Evolutionary conservation across 331 rosid genomes (phyloP).

Genomic region (Saraca asoca): DNA sequence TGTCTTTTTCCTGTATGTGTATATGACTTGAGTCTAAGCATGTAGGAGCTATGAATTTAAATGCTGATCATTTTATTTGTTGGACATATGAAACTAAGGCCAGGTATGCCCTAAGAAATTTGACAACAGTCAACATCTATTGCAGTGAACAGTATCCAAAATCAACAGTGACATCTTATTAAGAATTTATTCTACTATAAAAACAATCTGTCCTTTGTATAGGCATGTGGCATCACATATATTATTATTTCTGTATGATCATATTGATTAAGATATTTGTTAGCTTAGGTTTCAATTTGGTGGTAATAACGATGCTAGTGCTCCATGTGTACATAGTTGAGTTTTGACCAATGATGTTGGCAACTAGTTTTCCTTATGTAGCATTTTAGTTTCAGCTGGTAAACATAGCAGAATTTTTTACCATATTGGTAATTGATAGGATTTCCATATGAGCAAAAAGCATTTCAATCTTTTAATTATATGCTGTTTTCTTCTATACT

Average conservation of each 20-base stretch:
- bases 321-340: neutral
- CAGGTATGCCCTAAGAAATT: too few relatives aligned
- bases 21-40: neutral
- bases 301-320: neutral
- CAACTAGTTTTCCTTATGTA: neutral
- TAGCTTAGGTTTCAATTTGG: constrained; percentile 4
- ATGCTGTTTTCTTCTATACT: neutral
- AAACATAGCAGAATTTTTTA: neutral
- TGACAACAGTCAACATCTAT: too few relatives aligned
- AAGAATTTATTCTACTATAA: too few relatives aligned
- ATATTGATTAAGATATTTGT: too few relatives aligned
- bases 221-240: too few relatives aligned
- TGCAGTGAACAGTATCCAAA: too few relatives aligned
- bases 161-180: too few relatives aligned
- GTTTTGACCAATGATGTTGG: neutral
- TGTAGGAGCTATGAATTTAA: constrained; percentile 19
- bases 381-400: neutral
- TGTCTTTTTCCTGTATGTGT: constrained; percentile 3
- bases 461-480: neutral
- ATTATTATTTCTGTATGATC: too few relatives aligned
- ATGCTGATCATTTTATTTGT: neutral
- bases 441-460: neutral
- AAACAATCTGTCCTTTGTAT: too few relatives aligned
- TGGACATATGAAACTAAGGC: neutral
- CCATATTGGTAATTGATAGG: neutral